Conservation (phyloP, 106 monocot genomes). For the Triglochin maritima region DNA sequence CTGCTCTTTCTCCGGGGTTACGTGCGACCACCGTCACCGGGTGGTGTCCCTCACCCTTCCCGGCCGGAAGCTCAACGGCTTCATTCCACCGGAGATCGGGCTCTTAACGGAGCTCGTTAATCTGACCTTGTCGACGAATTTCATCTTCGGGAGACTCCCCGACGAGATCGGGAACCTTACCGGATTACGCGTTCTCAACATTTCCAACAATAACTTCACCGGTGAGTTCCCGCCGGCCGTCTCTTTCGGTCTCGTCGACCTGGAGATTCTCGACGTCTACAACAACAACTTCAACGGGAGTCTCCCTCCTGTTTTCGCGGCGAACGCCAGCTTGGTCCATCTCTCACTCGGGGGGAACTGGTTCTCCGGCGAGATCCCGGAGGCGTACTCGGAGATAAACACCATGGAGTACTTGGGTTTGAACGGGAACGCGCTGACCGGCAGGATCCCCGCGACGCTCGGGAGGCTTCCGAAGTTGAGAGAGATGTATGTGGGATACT, state of each 20-base stretch:
- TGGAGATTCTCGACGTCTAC: slow-evolving; percentile 55
- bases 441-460: slow-evolving; percentile 37
- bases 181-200: slow-evolving; percentile 53
- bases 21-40: slow-evolving; percentile 28
- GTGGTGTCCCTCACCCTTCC: slow-evolving; percentile 43
- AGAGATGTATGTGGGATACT: slow-evolving; percentile 69
- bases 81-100: slow-evolving; percentile 31
- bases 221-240: slow-evolving; percentile 34
- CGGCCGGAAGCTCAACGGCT: slow-evolving; percentile 20
- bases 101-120: slow-evolving; percentile 41
- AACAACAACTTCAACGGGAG: slow-evolving; percentile 80
- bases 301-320: slow-evolving; percentile 23
- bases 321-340: slow-evolving; percentile 25
- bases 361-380: slow-evolving; percentile 64
- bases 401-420: slow-evolving; percentile 60
- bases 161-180: slow-evolving; percentile 20
- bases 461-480: slow-evolving; percentile 23
- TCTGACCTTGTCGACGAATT: slow-evolving; percentile 46
- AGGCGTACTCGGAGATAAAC: slow-evolving; percentile 20
- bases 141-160: slow-evolving; percentile 41
- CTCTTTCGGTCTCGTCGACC: slow-evolving; percentile 10
- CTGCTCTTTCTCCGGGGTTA: slow-evolving; percentile 64
- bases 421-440: slow-evolving; percentile 55
- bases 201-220: slow-evolving; percentile 83
- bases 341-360: slow-evolving; percentile 73